A percentile compares a stretch with the other conserved stretches of the same genome.
phyloP scores from a whole-genome alignment of 176 grass and related monocot genomes.

The Musa schizocarpa region DNA sequence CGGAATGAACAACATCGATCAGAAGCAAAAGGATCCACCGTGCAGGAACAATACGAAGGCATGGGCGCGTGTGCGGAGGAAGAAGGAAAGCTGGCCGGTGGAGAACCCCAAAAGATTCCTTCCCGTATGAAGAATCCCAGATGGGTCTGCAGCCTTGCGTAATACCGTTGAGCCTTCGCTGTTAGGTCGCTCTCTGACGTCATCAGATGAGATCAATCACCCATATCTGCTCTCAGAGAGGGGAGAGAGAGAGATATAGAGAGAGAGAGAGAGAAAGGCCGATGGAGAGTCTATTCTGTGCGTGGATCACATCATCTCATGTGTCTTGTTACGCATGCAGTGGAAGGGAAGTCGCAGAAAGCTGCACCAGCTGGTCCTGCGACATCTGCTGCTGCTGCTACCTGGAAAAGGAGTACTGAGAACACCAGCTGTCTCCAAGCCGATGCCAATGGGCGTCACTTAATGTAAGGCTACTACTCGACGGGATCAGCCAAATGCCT shows the following conservation, averaged over 20 bases:
- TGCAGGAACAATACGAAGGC: not conserved
- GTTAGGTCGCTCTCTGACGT: constrained; percentile 18
- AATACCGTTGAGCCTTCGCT: constrained; percentile 23
- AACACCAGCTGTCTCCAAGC: constrained; percentile 17
- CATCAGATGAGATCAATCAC: not conserved
- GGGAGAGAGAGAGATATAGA: no score
- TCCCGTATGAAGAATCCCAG: not conserved
- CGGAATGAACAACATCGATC: no score
- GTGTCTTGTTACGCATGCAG: not conserved
- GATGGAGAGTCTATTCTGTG: no score
- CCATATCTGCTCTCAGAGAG: no score
- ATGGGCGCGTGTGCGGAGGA: not conserved
- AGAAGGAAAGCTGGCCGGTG: no score
- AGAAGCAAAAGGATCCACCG: no score
- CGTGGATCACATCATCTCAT: no score
- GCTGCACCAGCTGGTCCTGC: not conserved
- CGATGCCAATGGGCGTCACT: not conserved
- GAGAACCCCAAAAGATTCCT: no score
- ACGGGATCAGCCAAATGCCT: no score
- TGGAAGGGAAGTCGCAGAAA: not conserved
- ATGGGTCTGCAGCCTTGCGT: constrained; percentile 1
- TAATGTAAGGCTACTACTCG: not conserved
- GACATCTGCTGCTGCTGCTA: not conserved
- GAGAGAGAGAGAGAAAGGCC: no score
- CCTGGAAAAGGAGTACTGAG: constrained; percentile 5